Conservation (phyloP, 1,284 basidiomycete genomes). For the Sanghuangporus baumii region DNA sequence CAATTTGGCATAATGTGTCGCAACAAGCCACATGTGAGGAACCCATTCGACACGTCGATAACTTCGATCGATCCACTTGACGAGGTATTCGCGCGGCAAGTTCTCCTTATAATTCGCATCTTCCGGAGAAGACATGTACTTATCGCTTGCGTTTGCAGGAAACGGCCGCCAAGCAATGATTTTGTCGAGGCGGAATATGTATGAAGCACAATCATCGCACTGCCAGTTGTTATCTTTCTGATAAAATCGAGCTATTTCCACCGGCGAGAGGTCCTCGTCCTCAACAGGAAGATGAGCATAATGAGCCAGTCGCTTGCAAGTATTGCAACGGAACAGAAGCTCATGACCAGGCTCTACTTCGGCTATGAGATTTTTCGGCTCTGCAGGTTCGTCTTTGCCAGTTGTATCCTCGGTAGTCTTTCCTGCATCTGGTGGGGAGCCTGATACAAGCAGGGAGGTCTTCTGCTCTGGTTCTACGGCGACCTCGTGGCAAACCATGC, state of each 20-base stretch:
- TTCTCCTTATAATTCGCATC: constrained; percentile 49
- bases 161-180: constrained; percentile 89
- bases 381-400: constrained; percentile 16
- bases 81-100: constrained; percentile 82
- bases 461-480: constrained; percentile 41
- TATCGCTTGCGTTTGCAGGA: constrained; percentile 55
- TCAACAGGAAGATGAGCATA: constrained; percentile 62
- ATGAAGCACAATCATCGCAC: constrained; percentile 79
- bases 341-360: constrained; percentile 28
- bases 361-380: constrained; percentile 5
- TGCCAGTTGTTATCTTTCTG: constrained; percentile 62
- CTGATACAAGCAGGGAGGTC: constrained; percentile 18
- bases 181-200: constrained; percentile 68
- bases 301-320: constrained; percentile 77
- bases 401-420: constrained; percentile 28
- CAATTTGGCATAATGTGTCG: constrained; percentile 55
- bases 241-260: constrained; percentile 56
- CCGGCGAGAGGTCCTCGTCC: constrained; percentile 30
- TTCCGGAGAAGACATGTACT: constrained; percentile 35
- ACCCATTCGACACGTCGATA: constrained; percentile 83
- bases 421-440: constrained; percentile 23
- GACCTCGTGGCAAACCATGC: constrained; percentile 68
- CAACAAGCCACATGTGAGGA: constrained; percentile 82
- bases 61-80: constrained; percentile 79
- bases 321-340: constrained; percentile 73